Evolutionary conservation across 23 red algal genomes (phyloP), one percentile per base, ranked within the genome.

Genomic region (Agarophyton chilense): DNA sequence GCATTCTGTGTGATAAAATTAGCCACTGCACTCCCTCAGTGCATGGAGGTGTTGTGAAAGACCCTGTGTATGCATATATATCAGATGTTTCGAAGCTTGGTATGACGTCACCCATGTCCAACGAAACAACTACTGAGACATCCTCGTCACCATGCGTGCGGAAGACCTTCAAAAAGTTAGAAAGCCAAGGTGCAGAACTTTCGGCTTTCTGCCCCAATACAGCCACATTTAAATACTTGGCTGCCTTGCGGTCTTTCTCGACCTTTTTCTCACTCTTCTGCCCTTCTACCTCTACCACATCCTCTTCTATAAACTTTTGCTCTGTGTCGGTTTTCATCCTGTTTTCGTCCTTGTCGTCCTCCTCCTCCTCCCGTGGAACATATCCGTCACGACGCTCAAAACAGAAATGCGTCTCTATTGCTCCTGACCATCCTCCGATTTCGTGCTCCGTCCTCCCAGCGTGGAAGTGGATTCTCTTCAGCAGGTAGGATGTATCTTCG

Each of bases 11-110:
- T 29, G 62, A 54, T 52, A 86, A 47, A 54, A 94, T 81, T 76
- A 87, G 35, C 91, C 91, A 94, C 18, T 72, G 57, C 40, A 94
- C 81, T 46, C 82, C 82, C 55, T 94, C 79, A 38, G 81, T 87
- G 35, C 91, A 65, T 40, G 91, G 91, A n/a, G 91, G 91, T 33
- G 81, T 94, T 25, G 91, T 94, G 28, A 86, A 86, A 14, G 79
- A 86, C 32, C 91, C 91, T 11, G 51, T 33, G 55, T 94, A 94
- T 12, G 72, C 17, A 47, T 78, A 94, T 36, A 94, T 47, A 17
- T 78, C 70, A 16, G 50, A 66, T 77, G 63, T 40, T 25, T 94
- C 72, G 32, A 94, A 79, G 28, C 47, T 68, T 79, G 81, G 72
- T 35, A 94, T 52, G 18, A 86, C 61, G 18, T 86, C 45, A 47